Conservation (phyloP, 768 basidiomycete species). For the Scleroderma citrinum region DNA sequence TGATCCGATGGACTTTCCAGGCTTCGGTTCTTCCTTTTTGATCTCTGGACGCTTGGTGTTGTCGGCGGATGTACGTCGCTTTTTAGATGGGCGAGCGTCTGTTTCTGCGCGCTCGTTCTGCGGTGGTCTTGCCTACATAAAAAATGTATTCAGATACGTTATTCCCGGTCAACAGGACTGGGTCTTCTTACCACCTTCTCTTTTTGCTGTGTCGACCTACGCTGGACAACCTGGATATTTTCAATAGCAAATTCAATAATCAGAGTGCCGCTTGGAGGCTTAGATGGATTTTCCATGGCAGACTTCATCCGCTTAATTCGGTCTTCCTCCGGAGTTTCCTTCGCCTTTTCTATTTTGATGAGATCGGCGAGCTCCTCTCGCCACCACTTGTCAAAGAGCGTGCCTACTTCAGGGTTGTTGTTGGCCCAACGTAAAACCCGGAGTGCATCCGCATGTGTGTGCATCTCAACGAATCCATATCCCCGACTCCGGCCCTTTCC, state of each 20-base stretch:
- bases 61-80: slow-evolving; percentile 29
- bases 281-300: slow-evolving; percentile 38
- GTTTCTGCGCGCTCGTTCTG: slow-evolving; percentile 5
- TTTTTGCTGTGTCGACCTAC: slow-evolving; percentile 53
- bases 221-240: slow-evolving; percentile 84
- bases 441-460: slow-evolving; percentile 82
- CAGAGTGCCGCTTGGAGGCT: slow-evolving; percentile 44
- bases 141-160: neutral
- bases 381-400: slow-evolving; percentile 79
- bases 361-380: slow-evolving; percentile 66
- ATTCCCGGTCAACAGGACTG: neutral
- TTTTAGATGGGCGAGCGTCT: slow-evolving; percentile 37
- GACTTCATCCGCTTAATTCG: slow-evolving; percentile 56
- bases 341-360: slow-evolving; percentile 47
- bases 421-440: slow-evolving; percentile 93
- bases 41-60: slow-evolving; percentile 15
- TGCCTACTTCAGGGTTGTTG: slow-evolving; percentile 65
- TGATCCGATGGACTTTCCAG: slow-evolving; percentile 50
- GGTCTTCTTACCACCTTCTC: slow-evolving; percentile 24
- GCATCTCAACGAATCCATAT: slow-evolving; percentile 93
- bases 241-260: slow-evolving; percentile 97
- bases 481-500: slow-evolving; percentile 87
- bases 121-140: slow-evolving; percentile 5
- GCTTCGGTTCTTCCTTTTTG: slow-evolving; percentile 17
- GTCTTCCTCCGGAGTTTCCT: slow-evolving; percentile 41